These are phyloP conservation scores for Thinopyrum elongatum DNA, from an alignment of 176 grass and related monocot genomes.

Conservation along the genomic window DNA sequence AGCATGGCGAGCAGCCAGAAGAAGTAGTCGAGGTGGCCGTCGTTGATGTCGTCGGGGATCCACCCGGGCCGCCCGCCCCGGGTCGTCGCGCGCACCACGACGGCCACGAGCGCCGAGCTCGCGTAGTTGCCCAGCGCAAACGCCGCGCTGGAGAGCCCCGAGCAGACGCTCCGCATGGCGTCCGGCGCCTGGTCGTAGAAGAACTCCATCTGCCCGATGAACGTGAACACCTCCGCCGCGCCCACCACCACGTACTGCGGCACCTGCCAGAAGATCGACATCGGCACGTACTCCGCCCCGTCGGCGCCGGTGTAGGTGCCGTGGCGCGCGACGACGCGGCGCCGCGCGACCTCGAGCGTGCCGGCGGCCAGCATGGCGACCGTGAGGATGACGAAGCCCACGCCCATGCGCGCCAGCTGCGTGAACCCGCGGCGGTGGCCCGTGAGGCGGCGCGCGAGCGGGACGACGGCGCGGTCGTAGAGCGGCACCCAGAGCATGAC, in stretches of 20 bases:
- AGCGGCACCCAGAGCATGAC: constrained; percentile 64
- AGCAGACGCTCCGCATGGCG: constrained; percentile 68
- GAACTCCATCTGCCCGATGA: constrained; percentile 70
- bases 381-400: constrained; percentile 40
- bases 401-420: constrained; percentile 49
- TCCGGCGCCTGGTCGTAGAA: constrained; percentile 81
- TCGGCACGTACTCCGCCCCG: constrained; percentile 19
- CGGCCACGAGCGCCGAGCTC: constrained; percentile 47
- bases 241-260: constrained; percentile 70
- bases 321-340: constrained; percentile 26
- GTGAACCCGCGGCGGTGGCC: constrained; percentile 41
- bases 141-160: constrained; percentile 40
- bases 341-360: constrained; percentile 32
- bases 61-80: constrained; percentile 35
- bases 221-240: constrained; percentile 70
- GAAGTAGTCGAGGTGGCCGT: constrained; percentile 61
- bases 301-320: background rate
- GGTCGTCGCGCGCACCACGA: constrained; percentile 35
- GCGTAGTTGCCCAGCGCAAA: constrained; percentile 55
- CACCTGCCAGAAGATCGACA: constrained; percentile 82
- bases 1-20: constrained; percentile 60
- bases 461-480: constrained; percentile 45
- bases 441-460: constrained; percentile 28
- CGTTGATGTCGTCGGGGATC: constrained; percentile 69
- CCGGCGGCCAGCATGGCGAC: constrained; percentile 35